Evolutionary conservation across 2,329 filamentous ascomycete species (phyloP).

Genomic region (Geoglossum cookeanum): DNA sequence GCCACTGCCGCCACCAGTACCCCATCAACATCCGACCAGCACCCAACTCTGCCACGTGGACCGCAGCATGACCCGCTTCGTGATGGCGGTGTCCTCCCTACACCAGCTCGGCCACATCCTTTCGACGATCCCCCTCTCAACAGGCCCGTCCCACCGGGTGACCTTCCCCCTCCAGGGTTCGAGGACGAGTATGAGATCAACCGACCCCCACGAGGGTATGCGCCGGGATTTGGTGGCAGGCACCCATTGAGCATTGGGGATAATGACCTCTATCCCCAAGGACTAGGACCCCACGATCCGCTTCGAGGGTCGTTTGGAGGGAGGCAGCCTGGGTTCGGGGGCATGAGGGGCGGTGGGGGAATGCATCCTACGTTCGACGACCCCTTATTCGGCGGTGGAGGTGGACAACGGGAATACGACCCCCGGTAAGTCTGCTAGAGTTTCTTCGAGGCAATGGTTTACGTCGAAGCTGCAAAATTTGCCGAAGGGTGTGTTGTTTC

Average conservation of each 20-base stretch:
- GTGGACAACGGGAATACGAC: conserved; percentile 35
- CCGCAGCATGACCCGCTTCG: conserved; percentile 28
- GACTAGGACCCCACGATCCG: conserved; percentile 71
- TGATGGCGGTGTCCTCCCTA: conserved; percentile 35
- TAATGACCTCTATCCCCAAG: conserved; percentile 72
- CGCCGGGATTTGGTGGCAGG: conserved; percentile 18
- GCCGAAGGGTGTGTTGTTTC: neutral
- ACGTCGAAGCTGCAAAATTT: neutral
- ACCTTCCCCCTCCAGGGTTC: conserved; percentile 75
- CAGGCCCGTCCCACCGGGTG: conserved; percentile 45
- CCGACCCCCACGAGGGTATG: conserved; percentile 37
- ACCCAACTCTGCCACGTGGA: conserved; percentile 14
- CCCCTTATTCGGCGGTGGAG: conserved; percentile 51
- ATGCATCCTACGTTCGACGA: conserved; percentile 97
- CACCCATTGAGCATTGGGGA: conserved; percentile 57
- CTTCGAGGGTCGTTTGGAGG: conserved; percentile 47
- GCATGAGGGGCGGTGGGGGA: conserved; percentile 46
- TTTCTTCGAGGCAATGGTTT: neutral
- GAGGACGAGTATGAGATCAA: conserved; percentile 84
- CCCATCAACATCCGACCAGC: conserved; percentile 1
- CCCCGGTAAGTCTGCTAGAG: conserved; percentile 35
- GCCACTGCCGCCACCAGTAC: conserved; percentile 4
- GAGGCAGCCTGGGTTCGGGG: conserved; percentile 26
- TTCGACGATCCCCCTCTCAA: conserved; percentile 38
- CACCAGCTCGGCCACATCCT: conserved; percentile 47